Base-by-base conservation (phyloP, 768 basidiomycete species). In the Neoboletus brunneissimus region DNA sequence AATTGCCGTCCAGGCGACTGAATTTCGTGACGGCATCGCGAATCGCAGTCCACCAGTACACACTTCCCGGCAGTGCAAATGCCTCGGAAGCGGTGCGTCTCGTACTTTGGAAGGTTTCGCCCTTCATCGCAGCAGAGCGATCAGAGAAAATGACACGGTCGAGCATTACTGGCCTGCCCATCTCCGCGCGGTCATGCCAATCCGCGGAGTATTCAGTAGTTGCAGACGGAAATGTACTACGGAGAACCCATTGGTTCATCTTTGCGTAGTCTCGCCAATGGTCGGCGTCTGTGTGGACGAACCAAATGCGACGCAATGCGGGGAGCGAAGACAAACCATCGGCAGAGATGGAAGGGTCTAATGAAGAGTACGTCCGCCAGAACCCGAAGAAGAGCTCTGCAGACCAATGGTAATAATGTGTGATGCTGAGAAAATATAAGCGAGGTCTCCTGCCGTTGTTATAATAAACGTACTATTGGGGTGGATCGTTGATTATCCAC, bases 351-450 rank as follows among this genome's bases (percentile, higher is more conserved):
- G 71, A 72, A 1, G 82, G 81, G 68, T 94, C 92, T 12, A 96
- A 76, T 2, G 90, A 85, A 34, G 91, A 81, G 70, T 95, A 96
- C 0, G 93, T 86, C 9, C 92, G 82, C 94, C 94, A 96, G 63
- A 95, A 83, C 40, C 94, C 94, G 61, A 92, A 91, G 75, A 90
- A 88, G 20, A 94, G 82, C 67, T 98, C 94, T 4, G 94, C 94
- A 32, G 88, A 84, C 84, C 90, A 94, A 65, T 98, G 94, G 69
- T 94, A 96, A 69, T 95, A 96, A 72, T 96, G 94, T 1, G 88
- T 89, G 54, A 96, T 81, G 73, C 90, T 92, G 46, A 27, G n/a
- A 35, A 51, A 48, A 53, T 5, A 13, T 1, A 29, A 58, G 38
- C 11, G 15, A 43, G 13, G 42, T 12, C 2, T 9, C 6, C 16